phyloP scores from a whole-genome alignment of 2,329 filamentous ascomycete species.

The Verticillium zaregamsianum region DNA sequence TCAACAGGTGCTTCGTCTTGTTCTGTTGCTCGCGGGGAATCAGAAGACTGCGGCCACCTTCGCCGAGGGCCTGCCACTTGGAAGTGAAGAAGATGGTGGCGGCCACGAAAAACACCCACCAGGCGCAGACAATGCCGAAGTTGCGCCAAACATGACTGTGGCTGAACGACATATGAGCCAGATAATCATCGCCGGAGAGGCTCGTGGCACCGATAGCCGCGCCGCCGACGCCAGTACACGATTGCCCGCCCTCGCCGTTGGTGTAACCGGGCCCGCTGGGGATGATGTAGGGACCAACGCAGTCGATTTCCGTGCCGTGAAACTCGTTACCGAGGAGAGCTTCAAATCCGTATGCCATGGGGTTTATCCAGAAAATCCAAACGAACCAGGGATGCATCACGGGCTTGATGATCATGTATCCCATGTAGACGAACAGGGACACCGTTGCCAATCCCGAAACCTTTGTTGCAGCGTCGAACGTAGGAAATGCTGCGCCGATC shows the following conservation, averaged over 20 bases:
- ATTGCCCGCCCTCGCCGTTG: background rate
- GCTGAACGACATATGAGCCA: conserved; percentile 9
- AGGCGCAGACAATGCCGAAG: conserved; percentile 10
- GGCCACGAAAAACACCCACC: conserved; percentile 10
- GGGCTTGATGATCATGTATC: conserved; percentile 44
- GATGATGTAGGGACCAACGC: conserved; percentile 26
- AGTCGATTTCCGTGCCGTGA: conserved; percentile 50
- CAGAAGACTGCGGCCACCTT: background rate
- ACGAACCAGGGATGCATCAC: conserved; percentile 69
- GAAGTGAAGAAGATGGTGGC: conserved; percentile 1
- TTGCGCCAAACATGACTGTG: conserved; percentile 15
- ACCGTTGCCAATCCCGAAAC: conserved; percentile 50
- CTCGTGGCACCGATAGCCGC: conserved; percentile 12
- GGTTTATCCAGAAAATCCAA: conserved; percentile 74
- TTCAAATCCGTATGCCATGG: conserved; percentile 71
- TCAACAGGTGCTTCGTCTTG: background rate
- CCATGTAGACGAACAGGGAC: conserved; percentile 52
- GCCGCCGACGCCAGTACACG: background rate
- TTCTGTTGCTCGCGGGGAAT: background rate
- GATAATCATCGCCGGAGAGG: conserved; percentile 14
- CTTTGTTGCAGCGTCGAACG: conserved; percentile 53
- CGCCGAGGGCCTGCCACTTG: background rate
- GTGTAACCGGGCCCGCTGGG: conserved; percentile 2
- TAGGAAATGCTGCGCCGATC: conserved; percentile 65
- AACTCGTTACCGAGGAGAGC: conserved; percentile 67